These are phyloP conservation scores for Penicillium psychrosexuale DNA, from an alignment of 2,329 filamentous ascomycete genomes.

Conservation along the genomic window DNA sequence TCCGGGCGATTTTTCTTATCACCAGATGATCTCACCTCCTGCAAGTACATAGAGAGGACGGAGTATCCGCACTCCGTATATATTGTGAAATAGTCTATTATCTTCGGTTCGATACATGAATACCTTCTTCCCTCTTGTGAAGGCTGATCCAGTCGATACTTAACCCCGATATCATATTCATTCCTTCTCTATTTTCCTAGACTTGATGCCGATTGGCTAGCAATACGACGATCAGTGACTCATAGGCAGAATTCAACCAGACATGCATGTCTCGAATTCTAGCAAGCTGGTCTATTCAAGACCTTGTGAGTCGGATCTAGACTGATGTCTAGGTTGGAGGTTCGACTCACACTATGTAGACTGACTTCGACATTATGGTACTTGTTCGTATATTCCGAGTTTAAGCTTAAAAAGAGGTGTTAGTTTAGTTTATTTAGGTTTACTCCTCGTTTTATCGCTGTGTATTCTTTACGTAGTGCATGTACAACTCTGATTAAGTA, in stretches of 20 bases:
- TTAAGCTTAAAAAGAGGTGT: not conserved
- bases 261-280: not conserved
- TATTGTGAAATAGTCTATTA: not conserved
- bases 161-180: not conserved
- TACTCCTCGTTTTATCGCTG: not conserved
- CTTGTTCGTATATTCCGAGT: not conserved
- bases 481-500: not conserved
- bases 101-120: not conserved
- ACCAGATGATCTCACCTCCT: constrained; percentile 8
- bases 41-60: no score
- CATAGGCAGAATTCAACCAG: not conserved
- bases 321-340: not conserved
- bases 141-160: not conserved
- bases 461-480: not conserved
- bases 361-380: not conserved
- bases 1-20: constrained; percentile 4
- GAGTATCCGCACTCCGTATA: no score
- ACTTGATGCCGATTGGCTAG: not conserved
- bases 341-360: no score
- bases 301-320: not conserved
- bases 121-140: not conserved
- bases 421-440: not conserved
- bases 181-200: not conserved
- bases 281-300: not conserved
- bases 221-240: not conserved